Conservation (phyloP, 2,329 filamentous ascomycete species). For the Capronia epimyces region DNA sequence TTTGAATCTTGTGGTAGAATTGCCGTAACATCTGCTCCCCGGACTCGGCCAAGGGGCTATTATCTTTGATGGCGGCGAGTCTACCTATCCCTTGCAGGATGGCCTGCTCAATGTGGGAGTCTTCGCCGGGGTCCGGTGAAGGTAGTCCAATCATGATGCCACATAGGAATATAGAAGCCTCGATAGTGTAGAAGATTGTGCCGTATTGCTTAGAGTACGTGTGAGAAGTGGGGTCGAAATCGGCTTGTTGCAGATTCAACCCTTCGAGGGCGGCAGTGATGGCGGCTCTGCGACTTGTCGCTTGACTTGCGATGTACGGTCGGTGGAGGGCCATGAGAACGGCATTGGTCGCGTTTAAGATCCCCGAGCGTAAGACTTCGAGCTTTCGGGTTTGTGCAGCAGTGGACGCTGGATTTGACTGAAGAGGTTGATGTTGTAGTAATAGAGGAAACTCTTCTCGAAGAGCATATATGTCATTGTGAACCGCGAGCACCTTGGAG, state of each 20-base stretch:
- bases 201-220: slow-evolving; percentile 1
- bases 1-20: slow-evolving; percentile 4
- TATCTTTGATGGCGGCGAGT: slow-evolving; percentile 1
- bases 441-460: background rate
- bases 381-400: background rate
- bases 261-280: slow-evolving; percentile 3
- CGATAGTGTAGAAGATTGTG: slow-evolving; percentile 5
- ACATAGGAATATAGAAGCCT: slow-evolving; percentile 6
- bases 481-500: background rate
- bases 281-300: slow-evolving; percentile 5
- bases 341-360: slow-evolving; percentile 2
- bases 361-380: too few species aligned
- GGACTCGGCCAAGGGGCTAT: background rate
- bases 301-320: slow-evolving; percentile 7
- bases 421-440: background rate
- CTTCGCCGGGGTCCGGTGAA: background rate
- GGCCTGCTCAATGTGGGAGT: background rate
- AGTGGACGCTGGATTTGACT: background rate
- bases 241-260: slow-evolving; percentile 4
- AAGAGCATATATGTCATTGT: slow-evolving; percentile 2
- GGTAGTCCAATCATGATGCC: slow-evolving; percentile 2
- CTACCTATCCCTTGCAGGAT: background rate
- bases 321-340: slow-evolving; percentile 11
- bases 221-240: slow-evolving; percentile 2
- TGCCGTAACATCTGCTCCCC: slow-evolving; percentile 2